phyloP scores from a whole-genome alignment of 768 basidiomycete genomes.

The Macrolepiota fuliginosa region DNA sequence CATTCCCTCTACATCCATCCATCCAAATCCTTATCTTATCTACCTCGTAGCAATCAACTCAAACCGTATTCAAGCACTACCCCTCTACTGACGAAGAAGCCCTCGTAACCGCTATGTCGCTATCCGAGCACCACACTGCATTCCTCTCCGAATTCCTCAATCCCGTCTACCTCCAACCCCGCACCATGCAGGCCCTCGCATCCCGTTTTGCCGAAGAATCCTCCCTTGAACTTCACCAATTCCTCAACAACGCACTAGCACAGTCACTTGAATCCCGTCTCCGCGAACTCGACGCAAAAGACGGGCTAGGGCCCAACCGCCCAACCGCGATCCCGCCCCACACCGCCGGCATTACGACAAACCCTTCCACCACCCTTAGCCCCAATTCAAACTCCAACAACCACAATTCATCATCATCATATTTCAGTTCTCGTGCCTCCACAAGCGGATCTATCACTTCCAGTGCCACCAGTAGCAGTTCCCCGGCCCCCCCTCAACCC shows the following conservation, averaged over 20 bases:
- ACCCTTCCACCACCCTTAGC: background rate
- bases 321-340: slow-evolving; percentile 62
- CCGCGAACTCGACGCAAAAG: slow-evolving; percentile 57
- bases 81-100: slow-evolving; percentile 44
- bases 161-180: slow-evolving; percentile 83
- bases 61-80: slow-evolving; percentile 57
- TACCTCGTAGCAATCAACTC: slow-evolving; percentile 52
- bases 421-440: background rate
- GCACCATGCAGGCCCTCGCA: slow-evolving; percentile 78
- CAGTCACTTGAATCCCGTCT: slow-evolving; percentile 63
- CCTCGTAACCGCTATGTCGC: slow-evolving; percentile 47
- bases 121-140: slow-evolving; percentile 50
- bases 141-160: slow-evolving; percentile 87
- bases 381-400: background rate
- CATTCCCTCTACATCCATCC: slow-evolving; percentile 12
- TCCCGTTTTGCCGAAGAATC: slow-evolving; percentile 83
- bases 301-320: slow-evolving; percentile 60
- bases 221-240: slow-evolving; percentile 84
- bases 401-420: too few relatives aligned
- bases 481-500: background rate
- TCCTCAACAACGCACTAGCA: slow-evolving; percentile 72
- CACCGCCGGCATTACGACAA: slow-evolving; percentile 41
- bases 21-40: slow-evolving; percentile 13
- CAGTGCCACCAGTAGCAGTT: background rate
- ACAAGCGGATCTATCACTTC: background rate